These are phyloP conservation scores for Plasmodium sp. DNA, from an alignment of 169 alveolate species.

Conservation along the genomic window DNA sequence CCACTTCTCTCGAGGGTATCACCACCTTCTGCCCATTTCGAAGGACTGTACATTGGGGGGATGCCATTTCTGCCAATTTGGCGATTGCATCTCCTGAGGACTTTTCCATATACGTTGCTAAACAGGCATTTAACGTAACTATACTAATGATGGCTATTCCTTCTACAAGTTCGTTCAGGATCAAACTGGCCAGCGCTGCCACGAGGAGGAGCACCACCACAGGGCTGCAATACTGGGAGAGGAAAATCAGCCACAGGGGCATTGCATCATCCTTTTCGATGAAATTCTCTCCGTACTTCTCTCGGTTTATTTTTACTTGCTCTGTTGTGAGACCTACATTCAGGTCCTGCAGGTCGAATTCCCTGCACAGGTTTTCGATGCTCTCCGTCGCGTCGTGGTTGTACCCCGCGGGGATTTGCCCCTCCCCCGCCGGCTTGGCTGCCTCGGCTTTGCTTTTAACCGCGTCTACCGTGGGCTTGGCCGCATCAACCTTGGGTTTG, in stretches of 20 bases:
- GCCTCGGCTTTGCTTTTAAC: slow-evolving; percentile 71
- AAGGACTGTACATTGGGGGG: slow-evolving; percentile 90
- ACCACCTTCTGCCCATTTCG: slow-evolving; percentile 86
- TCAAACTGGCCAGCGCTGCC: slow-evolving; percentile 89
- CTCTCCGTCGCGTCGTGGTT: slow-evolving; percentile 80
- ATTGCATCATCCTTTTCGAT: slow-evolving; percentile 88
- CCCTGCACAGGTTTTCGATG: slow-evolving; percentile 81
- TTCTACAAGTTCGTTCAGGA: slow-evolving; percentile 90
- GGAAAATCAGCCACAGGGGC: slow-evolving; percentile 89
- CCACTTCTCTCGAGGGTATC: slow-evolving; percentile 91
- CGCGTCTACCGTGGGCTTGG: slow-evolving; percentile 73
- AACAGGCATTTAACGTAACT: slow-evolving; percentile 90
- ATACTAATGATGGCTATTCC: slow-evolving; percentile 91
- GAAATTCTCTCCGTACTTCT: slow-evolving; percentile 88
- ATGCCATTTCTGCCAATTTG: slow-evolving; percentile 92
- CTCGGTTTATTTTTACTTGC: slow-evolving; percentile 83
- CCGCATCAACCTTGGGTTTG: slow-evolving; percentile 58
- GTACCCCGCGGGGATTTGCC: slow-evolving; percentile 76
- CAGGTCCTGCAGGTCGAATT: slow-evolving; percentile 83
- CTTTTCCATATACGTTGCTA: slow-evolving; percentile 94
- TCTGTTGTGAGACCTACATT: slow-evolving; percentile 81
- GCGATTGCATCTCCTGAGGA: slow-evolving; percentile 92
- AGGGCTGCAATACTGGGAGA: slow-evolving; percentile 87
- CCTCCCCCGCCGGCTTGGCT: slow-evolving; percentile 75
- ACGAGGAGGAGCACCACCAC: slow-evolving; percentile 87